Conservation (phyloP, 345 rosid species). For the Eutrema yunnanense region DNA sequence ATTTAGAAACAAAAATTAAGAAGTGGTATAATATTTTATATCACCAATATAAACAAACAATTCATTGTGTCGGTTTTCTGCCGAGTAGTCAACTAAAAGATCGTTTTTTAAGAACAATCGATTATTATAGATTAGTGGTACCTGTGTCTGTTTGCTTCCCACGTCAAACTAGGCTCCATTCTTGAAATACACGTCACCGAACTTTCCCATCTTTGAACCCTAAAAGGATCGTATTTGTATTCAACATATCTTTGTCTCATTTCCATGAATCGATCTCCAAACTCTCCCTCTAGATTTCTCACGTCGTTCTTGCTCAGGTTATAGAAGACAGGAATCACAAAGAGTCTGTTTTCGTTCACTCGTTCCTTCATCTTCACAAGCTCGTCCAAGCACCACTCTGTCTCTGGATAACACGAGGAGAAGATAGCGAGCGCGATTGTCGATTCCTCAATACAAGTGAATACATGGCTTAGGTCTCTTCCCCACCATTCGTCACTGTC, state of each 20-base stretch:
- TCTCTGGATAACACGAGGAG: not conserved
- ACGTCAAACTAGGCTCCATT: conserved; percentile 10
- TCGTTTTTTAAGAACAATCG: not conserved
- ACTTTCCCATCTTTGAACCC: conserved; percentile 22
- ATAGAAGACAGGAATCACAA: conserved; percentile 22
- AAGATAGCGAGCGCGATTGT: conserved; percentile 12
- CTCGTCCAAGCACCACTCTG: conserved; percentile 22
- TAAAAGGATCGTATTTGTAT: conserved; percentile 23
- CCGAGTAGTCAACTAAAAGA: not conserved
- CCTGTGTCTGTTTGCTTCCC: conserved; percentile 17
- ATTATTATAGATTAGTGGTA: not conserved
- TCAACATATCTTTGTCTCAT: not conserved
- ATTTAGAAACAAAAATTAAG: not conserved
- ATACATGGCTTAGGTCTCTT: not conserved
- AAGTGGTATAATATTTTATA: not conserved
- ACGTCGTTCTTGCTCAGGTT: conserved; percentile 10
- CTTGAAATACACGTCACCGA: conserved; percentile 1
- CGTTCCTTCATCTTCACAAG: conserved; percentile 18
- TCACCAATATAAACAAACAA: not conserved
- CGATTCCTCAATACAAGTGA: conserved; percentile 11
- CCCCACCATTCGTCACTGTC: conserved; percentile 11
- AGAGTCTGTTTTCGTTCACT: not conserved
- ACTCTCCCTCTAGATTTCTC: conserved; percentile 11
- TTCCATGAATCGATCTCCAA: conserved; percentile 11
- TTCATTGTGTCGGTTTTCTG: not conserved